phyloP scores from a whole-genome alignment of 2,329 filamentous ascomycete genomes.

The Neonectria hederae region DNA sequence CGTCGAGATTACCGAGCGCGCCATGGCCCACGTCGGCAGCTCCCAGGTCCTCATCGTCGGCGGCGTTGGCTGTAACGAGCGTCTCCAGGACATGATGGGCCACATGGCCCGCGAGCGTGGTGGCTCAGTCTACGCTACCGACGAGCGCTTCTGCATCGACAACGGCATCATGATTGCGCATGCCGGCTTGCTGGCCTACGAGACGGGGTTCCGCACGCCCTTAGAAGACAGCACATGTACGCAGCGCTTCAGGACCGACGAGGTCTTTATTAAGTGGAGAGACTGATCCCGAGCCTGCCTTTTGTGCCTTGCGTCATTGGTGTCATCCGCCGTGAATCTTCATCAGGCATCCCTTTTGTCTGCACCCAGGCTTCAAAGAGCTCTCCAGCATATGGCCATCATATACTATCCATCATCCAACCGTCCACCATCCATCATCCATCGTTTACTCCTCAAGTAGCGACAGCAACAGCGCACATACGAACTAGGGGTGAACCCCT shows the following conservation, averaged over 20 bases:
- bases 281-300: conserved; percentile 53
- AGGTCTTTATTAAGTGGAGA: conserved; percentile 83
- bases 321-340: conserved; percentile 10
- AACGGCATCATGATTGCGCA: conserved; percentile 99
- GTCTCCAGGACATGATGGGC: conserved; percentile 98
- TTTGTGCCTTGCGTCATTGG: conserved; percentile 9
- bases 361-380: background rate
- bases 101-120: conserved; percentile 89
- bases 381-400: background rate
- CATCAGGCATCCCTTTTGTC: background rate
- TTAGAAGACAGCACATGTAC: conserved; percentile 87
- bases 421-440: conserved; percentile 2
- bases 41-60: conserved; percentile 93
- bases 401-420: conserved; percentile 6
- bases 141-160: conserved; percentile 98
- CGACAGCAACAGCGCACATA: background rate
- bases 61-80: conserved; percentile 93
- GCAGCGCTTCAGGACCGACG: conserved; percentile 83
- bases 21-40: conserved; percentile 96
- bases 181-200: conserved; percentile 86
- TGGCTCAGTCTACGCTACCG: conserved; percentile 91
- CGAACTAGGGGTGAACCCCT: background rate
- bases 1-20: conserved; percentile 97
- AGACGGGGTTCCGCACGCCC: conserved; percentile 79
- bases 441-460: conserved; percentile 1